A percentile compares a stretch with the other conserved stretches of the same genome.
These are phyloP conservation scores for Rugonectria rugulosa DNA, from an alignment of 2,329 filamentous ascomycete species.

Conservation along the genomic window DNA sequence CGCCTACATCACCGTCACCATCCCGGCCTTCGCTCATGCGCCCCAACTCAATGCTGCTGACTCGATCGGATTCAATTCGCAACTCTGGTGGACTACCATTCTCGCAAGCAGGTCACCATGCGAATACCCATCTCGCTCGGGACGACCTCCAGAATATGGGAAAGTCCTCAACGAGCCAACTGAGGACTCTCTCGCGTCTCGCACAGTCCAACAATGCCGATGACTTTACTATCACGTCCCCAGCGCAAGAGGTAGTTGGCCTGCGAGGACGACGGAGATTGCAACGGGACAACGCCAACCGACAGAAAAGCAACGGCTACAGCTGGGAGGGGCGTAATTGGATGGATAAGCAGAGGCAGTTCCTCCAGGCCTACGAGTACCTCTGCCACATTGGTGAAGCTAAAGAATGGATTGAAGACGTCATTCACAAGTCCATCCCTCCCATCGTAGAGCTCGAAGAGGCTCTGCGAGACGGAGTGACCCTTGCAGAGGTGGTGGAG, in stretches of 20 bases:
- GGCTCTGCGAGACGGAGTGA: slow-evolving; percentile 89
- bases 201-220: slow-evolving; percentile 78
- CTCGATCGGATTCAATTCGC: slow-evolving; percentile 62
- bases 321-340: slow-evolving; percentile 87
- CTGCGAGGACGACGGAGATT: slow-evolving; percentile 83
- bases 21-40: slow-evolving; percentile 49
- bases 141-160: slow-evolving; percentile 84
- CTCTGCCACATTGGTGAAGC: slow-evolving; percentile 98
- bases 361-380: slow-evolving; percentile 96
- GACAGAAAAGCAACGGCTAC: slow-evolving; percentile 61
- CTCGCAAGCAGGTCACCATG: slow-evolving; percentile 41
- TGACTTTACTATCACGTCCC: slow-evolving; percentile 80
- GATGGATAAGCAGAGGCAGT: slow-evolving; percentile 99
- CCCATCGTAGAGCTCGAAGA: slow-evolving; percentile 95
- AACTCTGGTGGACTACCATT: slow-evolving; percentile 43
- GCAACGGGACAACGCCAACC: slow-evolving; percentile 70
- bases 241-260: slow-evolving; percentile 86
- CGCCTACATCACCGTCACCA: slow-evolving; percentile 53
- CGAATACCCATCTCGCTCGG: slow-evolving; percentile 58
- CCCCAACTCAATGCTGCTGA: slow-evolving; percentile 69
- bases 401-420: slow-evolving; percentile 97
- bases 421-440: slow-evolving; percentile 84
- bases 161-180: slow-evolving; percentile 87
- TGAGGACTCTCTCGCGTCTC: slow-evolving; percentile 85
- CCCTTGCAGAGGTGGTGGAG: slow-evolving; percentile 91